Evolutionary conservation across 225 moss, liverwort and hornwort species (phyloP).

Genomic region (Neckera pumila): DNA sequence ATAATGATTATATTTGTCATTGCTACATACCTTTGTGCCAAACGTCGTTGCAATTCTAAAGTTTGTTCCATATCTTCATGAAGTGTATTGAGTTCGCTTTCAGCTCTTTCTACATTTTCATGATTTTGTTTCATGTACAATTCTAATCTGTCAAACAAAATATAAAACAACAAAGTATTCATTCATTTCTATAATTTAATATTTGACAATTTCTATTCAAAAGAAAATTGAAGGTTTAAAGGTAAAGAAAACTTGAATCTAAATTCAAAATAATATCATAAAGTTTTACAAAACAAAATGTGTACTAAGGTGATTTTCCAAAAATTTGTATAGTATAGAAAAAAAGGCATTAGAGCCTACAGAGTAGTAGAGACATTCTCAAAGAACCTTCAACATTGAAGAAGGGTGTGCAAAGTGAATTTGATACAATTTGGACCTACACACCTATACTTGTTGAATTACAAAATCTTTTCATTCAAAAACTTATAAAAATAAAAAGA

Average conservation of each 20-base stretch:
- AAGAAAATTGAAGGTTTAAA: too few species aligned
- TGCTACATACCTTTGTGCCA: conserved; percentile 58
- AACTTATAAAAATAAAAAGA: too few species aligned
- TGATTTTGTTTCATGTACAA: conserved; percentile 95
- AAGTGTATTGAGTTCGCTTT: conserved; percentile 73
- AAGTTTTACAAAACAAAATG: background rate
- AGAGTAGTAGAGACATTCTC: background rate
- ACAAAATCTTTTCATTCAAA: background rate
- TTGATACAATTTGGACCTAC: background rate
- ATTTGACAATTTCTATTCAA: background rate
- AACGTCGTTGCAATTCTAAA: conserved; percentile 69
- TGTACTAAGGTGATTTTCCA: background rate
- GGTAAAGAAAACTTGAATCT: too few species aligned
- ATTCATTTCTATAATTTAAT: background rate
- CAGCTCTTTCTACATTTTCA: conserved; percentile 91
- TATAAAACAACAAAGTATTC: background rate
- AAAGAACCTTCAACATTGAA: background rate
- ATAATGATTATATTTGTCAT: too few species aligned
- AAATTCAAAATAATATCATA: background rate
- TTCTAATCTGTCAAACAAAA: conserved; percentile 43
- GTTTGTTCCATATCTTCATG: conserved; percentile 99
- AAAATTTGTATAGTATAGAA: background rate
- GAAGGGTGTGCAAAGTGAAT: background rate
- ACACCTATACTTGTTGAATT: background rate
- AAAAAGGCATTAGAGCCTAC: too few species aligned